phyloP scores from a whole-genome alignment of 164 flowering plant species.

The Brasenia schreberi region DNA sequence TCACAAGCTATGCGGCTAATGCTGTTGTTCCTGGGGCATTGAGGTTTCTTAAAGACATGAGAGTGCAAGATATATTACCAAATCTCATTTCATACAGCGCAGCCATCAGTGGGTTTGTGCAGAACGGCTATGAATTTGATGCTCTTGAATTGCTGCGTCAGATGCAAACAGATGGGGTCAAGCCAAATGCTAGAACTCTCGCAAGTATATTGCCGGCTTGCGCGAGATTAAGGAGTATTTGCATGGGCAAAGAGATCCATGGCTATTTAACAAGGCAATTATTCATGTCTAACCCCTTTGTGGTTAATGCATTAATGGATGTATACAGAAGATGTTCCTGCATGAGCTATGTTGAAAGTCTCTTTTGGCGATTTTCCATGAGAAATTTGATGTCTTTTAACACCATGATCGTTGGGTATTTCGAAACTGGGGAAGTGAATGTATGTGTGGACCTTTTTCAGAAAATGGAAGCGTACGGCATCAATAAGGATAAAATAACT shows the following conservation, averaged over 20 bases:
- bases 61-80: slow-evolving; percentile 7
- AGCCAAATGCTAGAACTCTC: no score
- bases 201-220: no score
- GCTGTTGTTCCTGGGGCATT: slow-evolving; percentile 54
- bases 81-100: slow-evolving; percentile 10
- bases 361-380: slow-evolving; percentile 33
- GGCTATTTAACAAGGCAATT: slow-evolving; percentile 45
- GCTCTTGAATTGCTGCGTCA: no score
- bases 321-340: slow-evolving; percentile 53
- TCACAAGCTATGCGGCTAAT: slow-evolving; percentile 45
- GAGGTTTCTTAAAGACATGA: slow-evolving; percentile 35
- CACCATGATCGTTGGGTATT: slow-evolving; percentile 68
- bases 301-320: slow-evolving; percentile 59
- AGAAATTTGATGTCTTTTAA: slow-evolving; percentile 47
- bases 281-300: slow-evolving; percentile 34
- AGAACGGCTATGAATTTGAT: no score
- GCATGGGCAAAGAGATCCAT: slow-evolving; percentile 6
- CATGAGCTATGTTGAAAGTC: slow-evolving; percentile 35
- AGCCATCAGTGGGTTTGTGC: no score
- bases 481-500: slow-evolving; percentile 19
- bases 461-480: slow-evolving; percentile 36
- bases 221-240: no score
- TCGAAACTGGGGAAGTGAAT: slow-evolving; percentile 37
- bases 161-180: no score
- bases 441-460: slow-evolving; percentile 45